Evolutionary conservation across 2,329 filamentous ascomycete species (phyloP).

Genomic region (Nigrospora osmanthi): DNA sequence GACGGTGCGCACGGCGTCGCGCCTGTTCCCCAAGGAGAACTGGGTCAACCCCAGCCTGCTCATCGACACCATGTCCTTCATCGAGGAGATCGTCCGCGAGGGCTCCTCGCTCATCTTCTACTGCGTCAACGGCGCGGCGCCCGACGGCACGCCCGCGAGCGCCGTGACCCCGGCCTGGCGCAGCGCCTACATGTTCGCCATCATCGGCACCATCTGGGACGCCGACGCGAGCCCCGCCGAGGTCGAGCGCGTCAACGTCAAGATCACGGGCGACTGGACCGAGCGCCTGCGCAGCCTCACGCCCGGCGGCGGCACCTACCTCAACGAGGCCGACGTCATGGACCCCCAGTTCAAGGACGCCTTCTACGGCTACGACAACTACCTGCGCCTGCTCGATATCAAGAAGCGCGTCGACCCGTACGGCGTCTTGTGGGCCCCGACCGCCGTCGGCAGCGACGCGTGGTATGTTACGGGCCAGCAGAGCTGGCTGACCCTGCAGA

Average conservation of each 20-base stretch:
- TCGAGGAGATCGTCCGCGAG: conserved; percentile 19
- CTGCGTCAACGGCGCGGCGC: conserved; percentile 14
- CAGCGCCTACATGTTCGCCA: conserved; percentile 23
- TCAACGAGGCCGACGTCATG: conserved; percentile 5
- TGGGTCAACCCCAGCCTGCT: conserved; percentile 21
- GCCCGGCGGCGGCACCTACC: conserved; percentile 4
- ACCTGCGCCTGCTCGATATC: conserved; percentile 2
- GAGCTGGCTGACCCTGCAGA: conserved; percentile 2
- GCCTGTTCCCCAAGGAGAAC: conserved; percentile 26
- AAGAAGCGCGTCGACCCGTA: conserved; percentile 4
- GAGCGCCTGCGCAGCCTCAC: conserved; percentile 12
- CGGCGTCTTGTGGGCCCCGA: conserved; percentile 5
- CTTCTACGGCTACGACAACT: conserved; percentile 5
- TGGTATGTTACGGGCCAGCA: conserved; percentile 1
- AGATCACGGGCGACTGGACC: conserved; percentile 16
- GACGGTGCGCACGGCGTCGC: conserved; percentile 20
- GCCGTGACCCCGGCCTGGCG: conserved; percentile 37
- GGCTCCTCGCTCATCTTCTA: conserved; percentile 21
- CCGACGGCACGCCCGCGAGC: conserved; percentile 16
- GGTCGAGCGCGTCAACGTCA: conserved; percentile 10
- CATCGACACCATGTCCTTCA: conserved; percentile 11
- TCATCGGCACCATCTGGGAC: conserved; percentile 9
- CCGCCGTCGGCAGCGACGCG: conserved; percentile 4
- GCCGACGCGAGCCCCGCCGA: conserved; percentile 3
- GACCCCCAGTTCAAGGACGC: conserved; percentile 3